Evolutionary conservation across 2,329 filamentous ascomycete genomes (phyloP), one percentile per base, ranked within the genome.

Genomic region (Macrophomina phaseolina): DNA sequence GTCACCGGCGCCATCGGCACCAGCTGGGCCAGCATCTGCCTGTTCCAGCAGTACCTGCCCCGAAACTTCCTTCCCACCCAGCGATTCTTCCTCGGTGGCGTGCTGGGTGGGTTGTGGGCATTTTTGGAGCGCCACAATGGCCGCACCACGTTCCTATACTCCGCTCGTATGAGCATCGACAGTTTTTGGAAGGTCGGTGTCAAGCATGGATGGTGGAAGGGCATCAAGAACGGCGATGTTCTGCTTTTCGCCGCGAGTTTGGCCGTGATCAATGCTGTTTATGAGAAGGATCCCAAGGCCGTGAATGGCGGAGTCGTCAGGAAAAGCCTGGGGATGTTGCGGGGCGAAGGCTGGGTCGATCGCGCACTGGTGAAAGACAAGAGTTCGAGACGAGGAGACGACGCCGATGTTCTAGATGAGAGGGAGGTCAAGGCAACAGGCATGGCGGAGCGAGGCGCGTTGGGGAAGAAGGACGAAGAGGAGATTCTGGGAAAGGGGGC

Each of bases 141-240:
- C 69, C 68, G 87, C 90, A 49, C 82, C 91, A 16, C 92, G 65
- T 97, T 96, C 78, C 73, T 97, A 68, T 95, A 95, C 78, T 89
- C 88, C 70, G 88, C 91, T 36, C 86, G 94, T 2, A 81, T 90
- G n/a, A 93, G 90, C 68, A 83, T 97, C 36, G 91, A 97, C 76
- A 92, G 88, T 45, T 79, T 93, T 53, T 98, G 93, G 92, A 97
- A 97, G 82, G 92, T 97, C 0, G 93, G 94, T n/a, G 87, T 91
- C 65, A 98, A 98, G 87, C 84, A 90, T 40, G 87, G 92, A 1
- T 93, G 93, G 88, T 97, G 94, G 93, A 88, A 86, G 70, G 92
- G 92, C 11, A 85, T 95, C 76, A 87, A 86, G 73, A 91, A 92
- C 45, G 93, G 93, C 0, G 94, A 98, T 78, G 87, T 97, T 5